These are phyloP conservation scores for Kappamyces sp. DNA, from an alignment of 192 early-diverging fungal genomes.

Conservation along the genomic window DNA sequence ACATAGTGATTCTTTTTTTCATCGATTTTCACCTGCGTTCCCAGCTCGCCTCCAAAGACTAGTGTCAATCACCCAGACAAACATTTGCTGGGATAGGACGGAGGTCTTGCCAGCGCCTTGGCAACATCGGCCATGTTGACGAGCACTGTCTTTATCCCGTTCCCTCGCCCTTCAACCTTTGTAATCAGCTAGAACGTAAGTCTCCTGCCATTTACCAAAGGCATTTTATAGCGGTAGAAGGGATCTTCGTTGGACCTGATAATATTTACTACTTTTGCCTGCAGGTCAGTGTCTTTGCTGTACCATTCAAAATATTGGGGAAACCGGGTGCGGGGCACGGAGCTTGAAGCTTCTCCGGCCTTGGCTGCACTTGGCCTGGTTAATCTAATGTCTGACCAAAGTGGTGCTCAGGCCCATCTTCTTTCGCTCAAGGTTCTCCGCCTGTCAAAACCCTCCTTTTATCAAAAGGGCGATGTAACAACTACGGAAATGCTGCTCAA, in stretches of 20 bases:
- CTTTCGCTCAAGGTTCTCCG: too few relatives aligned
- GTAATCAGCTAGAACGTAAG: slow-evolving; percentile 27
- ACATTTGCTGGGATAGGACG: slow-evolving; percentile 62
- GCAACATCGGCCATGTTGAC: slow-evolving; percentile 95
- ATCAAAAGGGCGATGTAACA: too few relatives aligned
- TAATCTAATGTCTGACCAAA: too few relatives aligned
- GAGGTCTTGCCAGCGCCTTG: slow-evolving; percentile 79
- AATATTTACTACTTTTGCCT: background rate
- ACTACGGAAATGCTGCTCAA: too few relatives aligned
- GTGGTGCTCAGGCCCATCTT: too few relatives aligned
- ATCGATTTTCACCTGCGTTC: slow-evolving; percentile 86
- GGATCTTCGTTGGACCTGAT: too few relatives aligned
- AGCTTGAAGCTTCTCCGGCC: too few relatives aligned
- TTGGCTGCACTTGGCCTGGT: too few relatives aligned
- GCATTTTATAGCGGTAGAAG: slow-evolving; percentile 99
- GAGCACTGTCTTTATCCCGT: slow-evolving; percentile 98
- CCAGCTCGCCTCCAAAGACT: slow-evolving; percentile 95
- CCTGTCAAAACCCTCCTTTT: too few relatives aligned
- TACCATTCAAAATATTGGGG: too few relatives aligned
- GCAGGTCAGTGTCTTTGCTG: too few relatives aligned
- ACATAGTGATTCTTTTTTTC: slow-evolving; percentile 88
- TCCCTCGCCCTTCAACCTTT: slow-evolving; percentile 95
- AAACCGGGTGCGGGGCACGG: too few relatives aligned
- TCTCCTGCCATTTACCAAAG: slow-evolving; percentile 47
- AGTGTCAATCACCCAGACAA: background rate